Conservation (phyloP, 2,329 filamentous ascomycete species). For the Pseudocercospora fuligena region DNA sequence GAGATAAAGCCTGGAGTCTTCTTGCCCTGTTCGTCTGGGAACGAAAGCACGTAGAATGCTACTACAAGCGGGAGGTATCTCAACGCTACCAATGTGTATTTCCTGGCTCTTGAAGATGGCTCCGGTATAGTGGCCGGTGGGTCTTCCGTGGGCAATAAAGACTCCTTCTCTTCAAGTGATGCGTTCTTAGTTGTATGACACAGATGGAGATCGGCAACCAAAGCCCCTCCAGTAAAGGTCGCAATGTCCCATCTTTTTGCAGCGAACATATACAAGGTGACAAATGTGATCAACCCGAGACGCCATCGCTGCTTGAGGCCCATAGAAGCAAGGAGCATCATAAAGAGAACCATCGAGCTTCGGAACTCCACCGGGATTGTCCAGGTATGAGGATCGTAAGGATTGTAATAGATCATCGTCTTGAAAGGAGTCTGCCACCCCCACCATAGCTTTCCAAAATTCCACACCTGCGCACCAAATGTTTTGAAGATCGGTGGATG, state of each 20-base stretch:
- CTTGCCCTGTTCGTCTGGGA: constrained; percentile 19
- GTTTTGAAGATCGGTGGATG: constrained; percentile 18
- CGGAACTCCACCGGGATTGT: constrained; percentile 24
- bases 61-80: constrained; percentile 16
- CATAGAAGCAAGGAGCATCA: constrained; percentile 18
- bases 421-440: not conserved
- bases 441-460: not conserved
- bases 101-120: not conserved
- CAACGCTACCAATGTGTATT: not conserved
- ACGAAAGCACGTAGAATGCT: constrained; percentile 21
- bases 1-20: constrained; percentile 17
- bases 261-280: constrained; percentile 9
- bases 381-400: constrained; percentile 20
- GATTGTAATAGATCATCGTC: not conserved
- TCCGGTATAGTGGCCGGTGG: not conserved
- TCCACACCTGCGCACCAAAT: not conserved
- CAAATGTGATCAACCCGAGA: constrained; percentile 15
- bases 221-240: constrained; percentile 23
- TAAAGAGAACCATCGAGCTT: constrained; percentile 20
- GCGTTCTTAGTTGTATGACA: not conserved
- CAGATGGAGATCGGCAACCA: constrained; percentile 23
- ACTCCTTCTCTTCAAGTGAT: constrained; percentile 2
- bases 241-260: constrained; percentile 22
- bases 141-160: not conserved
- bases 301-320: constrained; percentile 19